Evolutionary conservation across 2,329 filamentous ascomycete genomes (phyloP), one percentile per base, ranked within the genome.

Genomic region (Coniosporium tulheliwenetii): DNA sequence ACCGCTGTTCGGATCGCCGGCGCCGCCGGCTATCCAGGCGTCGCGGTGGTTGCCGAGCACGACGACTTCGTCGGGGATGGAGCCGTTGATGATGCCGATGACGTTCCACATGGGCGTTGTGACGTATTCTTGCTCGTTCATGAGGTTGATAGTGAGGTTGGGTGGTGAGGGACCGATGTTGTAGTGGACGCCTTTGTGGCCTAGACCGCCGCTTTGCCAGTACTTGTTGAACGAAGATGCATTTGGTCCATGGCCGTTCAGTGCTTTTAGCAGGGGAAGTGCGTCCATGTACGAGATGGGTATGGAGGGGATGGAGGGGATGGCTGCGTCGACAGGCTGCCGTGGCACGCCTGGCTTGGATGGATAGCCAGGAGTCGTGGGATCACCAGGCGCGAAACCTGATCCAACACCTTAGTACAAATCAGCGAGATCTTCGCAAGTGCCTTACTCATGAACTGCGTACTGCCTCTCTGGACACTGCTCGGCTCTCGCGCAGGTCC

Each of bases 271-370:
- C 30, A 94, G 73, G 0, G 86, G 86, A 15, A 93, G 60, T 1
- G 81, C 85, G 48, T 93, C 85, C 3, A 66, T 61, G 56, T 87
- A 93, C 0, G 86, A 93, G 33, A 94, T 82, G 2, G 86, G 86
- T 5, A 93, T 64, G 1, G 86, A 93, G 0, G 87, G 86, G 43
- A 94, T 94, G 2, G 71, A 73, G 0, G 86, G 81, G 16, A 76
- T 82, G 3, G 71, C 69, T 7, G 67, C 60, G 14, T 78, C 66
- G 0, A 77, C 75, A 13, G 84, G 77, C 40, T 75, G 69, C 30
- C 86, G 75, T 12, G 81, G 81, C 13, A 70, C 81, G 26, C 80
- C 85, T 10, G 83, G 81, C 57, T 86, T 86, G 0, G 85, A 93
- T 2, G 85, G 80, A 52, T 93, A 94, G 5, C 87, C 85, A 10